phyloP scores from a whole-genome alignment of 176 grass and related monocot species.

The Leersia perrieri region DNA sequence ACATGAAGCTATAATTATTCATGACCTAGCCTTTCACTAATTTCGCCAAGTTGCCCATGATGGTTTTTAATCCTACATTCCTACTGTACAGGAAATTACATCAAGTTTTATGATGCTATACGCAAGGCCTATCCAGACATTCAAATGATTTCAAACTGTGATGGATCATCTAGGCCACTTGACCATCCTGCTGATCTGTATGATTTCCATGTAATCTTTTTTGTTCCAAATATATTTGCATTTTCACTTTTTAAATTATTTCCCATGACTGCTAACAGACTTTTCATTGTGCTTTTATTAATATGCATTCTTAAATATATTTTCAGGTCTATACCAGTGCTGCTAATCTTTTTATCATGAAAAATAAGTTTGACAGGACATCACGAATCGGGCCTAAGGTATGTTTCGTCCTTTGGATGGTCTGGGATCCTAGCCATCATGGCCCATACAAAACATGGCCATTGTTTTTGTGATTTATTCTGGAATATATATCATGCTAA shows the following conservation, averaged over 20 bases:
- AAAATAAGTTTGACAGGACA: slow-evolving; percentile 43
- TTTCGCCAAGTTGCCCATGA: not conserved
- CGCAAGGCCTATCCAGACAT: slow-evolving; percentile 66
- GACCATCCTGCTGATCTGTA: slow-evolving; percentile 82
- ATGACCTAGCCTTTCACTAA: not conserved
- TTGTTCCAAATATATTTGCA: not conserved
- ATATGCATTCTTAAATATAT: slow-evolving; percentile 1
- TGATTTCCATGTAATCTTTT: slow-evolving; percentile 65
- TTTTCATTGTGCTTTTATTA: not conserved
- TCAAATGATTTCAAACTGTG: slow-evolving; percentile 81
- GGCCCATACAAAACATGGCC: no score
- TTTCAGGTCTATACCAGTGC: slow-evolving; percentile 60
- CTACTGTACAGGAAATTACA: slow-evolving; percentile 57
- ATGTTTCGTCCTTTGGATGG: not conserved
- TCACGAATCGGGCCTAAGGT: slow-evolving; percentile 69
- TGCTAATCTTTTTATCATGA: slow-evolving; percentile 52
- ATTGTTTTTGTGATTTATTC: not conserved
- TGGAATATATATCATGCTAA: not conserved
- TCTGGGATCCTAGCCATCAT: not conserved
- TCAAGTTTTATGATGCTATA: slow-evolving; percentile 71
- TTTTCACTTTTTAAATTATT: not conserved
- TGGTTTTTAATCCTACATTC: slow-evolving; percentile 1
- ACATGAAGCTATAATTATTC: not conserved
- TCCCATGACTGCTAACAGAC: not conserved
- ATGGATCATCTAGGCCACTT: slow-evolving; percentile 52